A percentile compares a stretch with the other conserved stretches of the same genome.
phyloP scores from a whole-genome alignment of 2,329 filamentous ascomycete species.

The Pyricularia sp. region DNA sequence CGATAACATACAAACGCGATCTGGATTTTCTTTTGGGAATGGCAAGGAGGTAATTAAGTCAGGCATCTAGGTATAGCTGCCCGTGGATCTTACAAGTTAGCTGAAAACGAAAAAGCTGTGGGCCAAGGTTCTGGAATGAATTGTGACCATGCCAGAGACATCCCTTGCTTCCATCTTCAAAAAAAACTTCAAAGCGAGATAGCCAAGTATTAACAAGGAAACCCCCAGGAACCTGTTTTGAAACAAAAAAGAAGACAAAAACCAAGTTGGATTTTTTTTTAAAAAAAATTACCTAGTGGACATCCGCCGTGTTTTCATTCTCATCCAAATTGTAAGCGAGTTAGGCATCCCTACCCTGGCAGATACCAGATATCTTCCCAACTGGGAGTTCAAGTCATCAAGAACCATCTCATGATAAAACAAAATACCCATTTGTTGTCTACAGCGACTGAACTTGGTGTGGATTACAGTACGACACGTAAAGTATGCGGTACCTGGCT shows the following conservation, averaged over 20 bases:
- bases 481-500: not conserved
- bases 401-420: not conserved
- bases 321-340: not conserved
- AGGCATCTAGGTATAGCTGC: no score
- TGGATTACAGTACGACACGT: not conserved
- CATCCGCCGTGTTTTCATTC: not conserved
- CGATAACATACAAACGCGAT: not conserved
- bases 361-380: not conserved
- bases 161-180: not conserved
- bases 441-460: not conserved
- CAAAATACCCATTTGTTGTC: no score
- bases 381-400: not conserved
- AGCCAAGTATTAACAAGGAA: no score
- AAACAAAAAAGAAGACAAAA: no score
- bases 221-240: no score
- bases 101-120: not conserved
- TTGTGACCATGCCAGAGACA: not conserved
- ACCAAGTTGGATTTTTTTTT: no score
- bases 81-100: not conserved
- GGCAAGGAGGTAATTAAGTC: no score
- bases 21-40: not conserved
- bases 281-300: no score
- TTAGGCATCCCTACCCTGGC: not conserved
- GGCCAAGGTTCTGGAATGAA: not conserved
- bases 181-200: no score